Evolutionary conservation across 2,329 filamentous ascomycete species (phyloP), one percentile per base, ranked within the genome.

Genomic region (Colletotrichum spaethianum): DNA sequence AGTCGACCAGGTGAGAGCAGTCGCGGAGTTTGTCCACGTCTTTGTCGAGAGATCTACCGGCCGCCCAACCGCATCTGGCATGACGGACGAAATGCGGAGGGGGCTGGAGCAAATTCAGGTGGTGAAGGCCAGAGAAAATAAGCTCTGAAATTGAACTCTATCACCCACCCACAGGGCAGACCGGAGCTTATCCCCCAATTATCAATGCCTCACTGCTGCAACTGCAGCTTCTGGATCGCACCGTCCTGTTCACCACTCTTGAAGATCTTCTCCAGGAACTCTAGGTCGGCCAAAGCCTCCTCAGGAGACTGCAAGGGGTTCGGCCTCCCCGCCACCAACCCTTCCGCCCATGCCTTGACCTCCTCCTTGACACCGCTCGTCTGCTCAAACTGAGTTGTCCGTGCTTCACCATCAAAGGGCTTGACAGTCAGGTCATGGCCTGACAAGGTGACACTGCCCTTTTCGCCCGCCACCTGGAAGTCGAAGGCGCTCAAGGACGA

Each of bases 11-110:
- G 94, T 96, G 12, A 94, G 93, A 79, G 94, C 94, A 14, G 94
- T 98, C 0, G 95, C 95, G 1, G 93, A 93, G 76, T 95, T 96
- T 79, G 88, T 94, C 18, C 95, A 98, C 80, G 94, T 98, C 14
- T 97, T 96, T 83, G 93, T 97, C n/a, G 90, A 95, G 71, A 88
- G 93, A 63, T 87, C 87, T 46, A 93, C 89, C 20, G 90, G 92
- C 75, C 89, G 91, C 72, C 93, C 94, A n/a, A 88, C 86, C 31
- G 81, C 84, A 36, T 83, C 86, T 31, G 93, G 92, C 8, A 94
- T 96, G 90, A 86, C 85, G 56, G 78, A 83, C 9, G 83, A 82
- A 62, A 82, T 94, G 78, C 90, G 90, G 33, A 78, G 79, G 44
- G 92, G 91, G 1, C 82, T 94, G 67, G 85, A 89, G 79, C 88